Conservation (phyloP, 345 rosid genomes). For the Ricinus communis region DNA sequence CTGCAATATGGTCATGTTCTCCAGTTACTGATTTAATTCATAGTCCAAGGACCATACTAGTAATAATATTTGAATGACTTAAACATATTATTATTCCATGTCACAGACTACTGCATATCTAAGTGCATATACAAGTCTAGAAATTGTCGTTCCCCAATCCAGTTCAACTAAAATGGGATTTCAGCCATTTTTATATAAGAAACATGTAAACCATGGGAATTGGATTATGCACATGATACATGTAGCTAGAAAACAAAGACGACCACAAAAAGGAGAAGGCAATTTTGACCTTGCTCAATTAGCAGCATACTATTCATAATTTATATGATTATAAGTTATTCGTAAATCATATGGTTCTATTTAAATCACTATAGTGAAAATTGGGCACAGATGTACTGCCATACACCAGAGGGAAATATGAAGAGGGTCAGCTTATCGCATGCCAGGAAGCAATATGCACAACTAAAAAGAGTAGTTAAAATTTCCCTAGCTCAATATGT, state of each 20-base stretch:
- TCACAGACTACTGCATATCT: not conserved
- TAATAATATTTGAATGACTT: not conserved
- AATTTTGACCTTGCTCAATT: not conserved
- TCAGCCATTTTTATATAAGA: not conserved
- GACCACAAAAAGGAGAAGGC: conserved; percentile 24
- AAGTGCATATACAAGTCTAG: not conserved
- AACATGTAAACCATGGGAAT: not conserved
- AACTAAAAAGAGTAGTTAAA: too few relatives aligned
- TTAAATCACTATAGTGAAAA: not conserved
- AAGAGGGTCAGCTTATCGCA: not conserved
- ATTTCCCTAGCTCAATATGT: not conserved
- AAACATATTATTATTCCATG: not conserved
- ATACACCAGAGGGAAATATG: not conserved
- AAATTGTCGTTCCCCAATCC: not conserved
- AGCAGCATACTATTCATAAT: not conserved
- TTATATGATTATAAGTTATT: not conserved
- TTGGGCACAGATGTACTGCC: not conserved
- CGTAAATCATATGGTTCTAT: not conserved
- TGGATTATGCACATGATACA: not conserved
- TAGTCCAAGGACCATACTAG: conserved; percentile 1
- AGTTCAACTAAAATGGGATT: not conserved
- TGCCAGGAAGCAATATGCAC: not conserved
- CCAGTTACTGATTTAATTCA: conserved; percentile 11
- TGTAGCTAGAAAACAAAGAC: not conserved
- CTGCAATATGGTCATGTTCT: conserved; percentile 44